Percentiles rank a stretch among this genome's conserved stretches.
phyloP scores from a whole-genome alignment of 345 rosid genomes.

The Trapa incisa region DNA sequence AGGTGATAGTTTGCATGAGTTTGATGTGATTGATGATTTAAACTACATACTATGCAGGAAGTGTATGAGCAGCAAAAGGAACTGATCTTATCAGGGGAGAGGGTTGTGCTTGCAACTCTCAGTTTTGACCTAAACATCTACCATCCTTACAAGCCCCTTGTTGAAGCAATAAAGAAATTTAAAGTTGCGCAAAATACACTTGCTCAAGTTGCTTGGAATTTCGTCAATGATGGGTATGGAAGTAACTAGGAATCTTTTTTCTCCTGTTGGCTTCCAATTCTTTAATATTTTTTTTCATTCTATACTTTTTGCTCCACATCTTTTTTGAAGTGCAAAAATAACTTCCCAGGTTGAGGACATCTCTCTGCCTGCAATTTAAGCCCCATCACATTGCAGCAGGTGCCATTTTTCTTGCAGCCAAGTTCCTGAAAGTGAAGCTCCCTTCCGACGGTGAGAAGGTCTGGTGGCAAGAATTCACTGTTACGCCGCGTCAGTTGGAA shows the following conservation, averaged over 20 bases:
- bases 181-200: conserved; percentile 63
- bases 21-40: conserved; percentile 1
- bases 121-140: conserved; percentile 65
- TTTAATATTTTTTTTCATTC: conserved; percentile 9
- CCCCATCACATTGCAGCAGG: conserved; percentile 93
- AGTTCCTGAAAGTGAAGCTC: conserved; percentile 64
- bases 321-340: conserved; percentile 33
- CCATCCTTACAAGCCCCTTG: conserved; percentile 79
- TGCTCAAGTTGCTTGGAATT: conserved; percentile 78
- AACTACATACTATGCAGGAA: conserved; percentile 35
- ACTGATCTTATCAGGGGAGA: conserved; percentile 57
- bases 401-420: conserved; percentile 78
- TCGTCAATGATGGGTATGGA: conserved; percentile 78
- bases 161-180: conserved; percentile 72
- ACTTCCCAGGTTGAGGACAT: conserved; percentile 76
- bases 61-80: conserved; percentile 79
- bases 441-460: conserved; percentile 66
- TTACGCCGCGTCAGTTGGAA: conserved; percentile 58
- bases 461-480: conserved; percentile 77
- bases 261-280: conserved; percentile 1
- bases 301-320: conserved; percentile 25
- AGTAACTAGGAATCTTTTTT: background rate
- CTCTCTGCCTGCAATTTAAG: conserved; percentile 90
- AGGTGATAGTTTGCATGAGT: background rate
- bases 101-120: conserved; percentile 71